Percentiles rank a stretch among this genome's conserved stretches.
phyloP scores from a whole-genome alignment of 495 filamentous ascomycete species.

The Gamarada debralockiae region DNA sequence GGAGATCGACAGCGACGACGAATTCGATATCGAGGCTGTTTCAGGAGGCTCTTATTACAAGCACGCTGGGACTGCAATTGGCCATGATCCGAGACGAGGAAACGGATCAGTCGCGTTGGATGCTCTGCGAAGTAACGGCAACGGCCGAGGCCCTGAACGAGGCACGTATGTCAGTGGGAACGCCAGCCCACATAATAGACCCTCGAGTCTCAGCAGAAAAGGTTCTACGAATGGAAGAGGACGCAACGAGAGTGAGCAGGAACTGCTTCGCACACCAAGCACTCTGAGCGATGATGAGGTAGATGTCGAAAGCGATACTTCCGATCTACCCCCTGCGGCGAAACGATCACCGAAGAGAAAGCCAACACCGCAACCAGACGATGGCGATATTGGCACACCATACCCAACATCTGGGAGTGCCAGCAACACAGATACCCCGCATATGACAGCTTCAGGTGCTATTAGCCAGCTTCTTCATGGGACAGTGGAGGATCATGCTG shows the following conservation, averaged over 20 bases:
- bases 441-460: slow-evolving; percentile 22
- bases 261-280: slow-evolving; percentile 45
- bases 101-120: slow-evolving; percentile 54
- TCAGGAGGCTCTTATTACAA: slow-evolving; percentile 74
- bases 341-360: slow-evolving; percentile 22
- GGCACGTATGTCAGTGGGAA: slow-evolving; percentile 51
- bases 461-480: slow-evolving; percentile 24
- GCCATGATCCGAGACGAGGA: slow-evolving; percentile 64
- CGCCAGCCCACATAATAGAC: slow-evolving; percentile 40
- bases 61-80: slow-evolving; percentile 58
- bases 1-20: slow-evolving; percentile 94
- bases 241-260: slow-evolving; percentile 51
- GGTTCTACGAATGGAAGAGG: slow-evolving; percentile 26
- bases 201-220: slow-evolving; percentile 46
- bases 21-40: slow-evolving; percentile 94
- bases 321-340: slow-evolving; percentile 51
- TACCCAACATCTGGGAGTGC: slow-evolving; percentile 29
- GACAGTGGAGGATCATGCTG: slow-evolving; percentile 79
- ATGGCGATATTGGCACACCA: slow-evolving; percentile 7
- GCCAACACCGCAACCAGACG: slow-evolving; percentile 17
- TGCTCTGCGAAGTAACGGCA: slow-evolving; percentile 30
- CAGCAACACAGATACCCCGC: slow-evolving; percentile 17
- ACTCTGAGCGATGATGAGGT: slow-evolving; percentile 56
- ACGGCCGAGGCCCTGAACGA: slow-evolving; percentile 36
- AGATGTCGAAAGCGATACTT: slow-evolving; percentile 61